phyloP scores from a whole-genome alignment of 108 stramenopile species.

The Cyclotella sp. region DNA sequence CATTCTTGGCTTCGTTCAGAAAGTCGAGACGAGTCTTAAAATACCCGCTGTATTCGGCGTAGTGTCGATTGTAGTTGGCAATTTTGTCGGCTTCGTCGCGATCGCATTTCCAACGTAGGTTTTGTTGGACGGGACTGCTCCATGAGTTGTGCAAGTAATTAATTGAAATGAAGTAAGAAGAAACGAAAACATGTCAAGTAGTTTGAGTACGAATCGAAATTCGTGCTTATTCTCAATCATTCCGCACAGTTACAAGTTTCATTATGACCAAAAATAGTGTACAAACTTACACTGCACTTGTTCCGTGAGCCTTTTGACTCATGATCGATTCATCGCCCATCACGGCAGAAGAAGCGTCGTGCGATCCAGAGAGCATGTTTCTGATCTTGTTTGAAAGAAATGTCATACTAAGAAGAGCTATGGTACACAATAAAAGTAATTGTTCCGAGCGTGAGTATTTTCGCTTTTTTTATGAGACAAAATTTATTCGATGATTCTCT shows the following conservation, averaged over 20 bases:
- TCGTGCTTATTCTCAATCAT: background rate
- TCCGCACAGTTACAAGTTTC: too few relatives aligned
- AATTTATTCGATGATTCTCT: too few relatives aligned
- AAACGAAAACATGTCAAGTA: background rate
- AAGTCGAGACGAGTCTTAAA: conserved; percentile 71
- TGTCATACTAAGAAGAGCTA: background rate
- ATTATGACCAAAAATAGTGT: background rate
- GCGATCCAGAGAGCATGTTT: conserved; percentile 1
- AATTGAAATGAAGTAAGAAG: too few relatives aligned
- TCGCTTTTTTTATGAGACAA: too few relatives aligned
- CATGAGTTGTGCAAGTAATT: too few relatives aligned
- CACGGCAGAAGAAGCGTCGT: conserved; percentile 54
- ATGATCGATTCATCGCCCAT: conserved; percentile 66
- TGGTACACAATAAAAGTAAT: too few relatives aligned
- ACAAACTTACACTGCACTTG: conserved; percentile 29
- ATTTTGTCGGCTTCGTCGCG: conserved; percentile 73
- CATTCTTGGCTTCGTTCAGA: conserved; percentile 42
- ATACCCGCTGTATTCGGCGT: conserved; percentile 89
- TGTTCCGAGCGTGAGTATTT: too few relatives aligned
- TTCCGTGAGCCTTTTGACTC: conserved; percentile 57
- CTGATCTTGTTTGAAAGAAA: background rate
- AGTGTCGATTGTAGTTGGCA: conserved; percentile 88
- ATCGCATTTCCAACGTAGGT: conserved; percentile 84
- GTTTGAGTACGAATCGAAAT: background rate
- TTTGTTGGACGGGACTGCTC: conserved; percentile 58